phyloP scores from a whole-genome alignment of 176 grass and related monocot genomes.

The Cenchrus purpureus region DNA sequence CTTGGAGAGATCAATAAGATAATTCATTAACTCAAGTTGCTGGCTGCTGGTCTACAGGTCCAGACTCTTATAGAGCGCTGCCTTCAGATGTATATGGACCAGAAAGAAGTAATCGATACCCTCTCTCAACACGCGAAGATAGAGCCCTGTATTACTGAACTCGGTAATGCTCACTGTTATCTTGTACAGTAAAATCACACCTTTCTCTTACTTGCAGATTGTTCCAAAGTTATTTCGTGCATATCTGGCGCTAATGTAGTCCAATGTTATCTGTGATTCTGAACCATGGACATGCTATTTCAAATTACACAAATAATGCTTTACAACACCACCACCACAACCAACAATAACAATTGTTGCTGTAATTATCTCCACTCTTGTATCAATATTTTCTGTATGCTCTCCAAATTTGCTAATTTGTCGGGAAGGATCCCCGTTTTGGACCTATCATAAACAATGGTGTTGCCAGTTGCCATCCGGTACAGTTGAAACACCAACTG shows the following conservation, averaged over 20 bases:
- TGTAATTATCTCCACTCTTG: background rate
- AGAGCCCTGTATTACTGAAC: conserved; percentile 90
- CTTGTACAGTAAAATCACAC: background rate
- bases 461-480: background rate
- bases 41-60: conserved; percentile 52
- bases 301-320: background rate
- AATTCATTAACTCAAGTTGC: background rate
- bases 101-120: conserved; percentile 80
- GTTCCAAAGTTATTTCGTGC: background rate
- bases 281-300: background rate
- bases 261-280: background rate
- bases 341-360: background rate
- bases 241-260: background rate
- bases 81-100: conserved; percentile 87
- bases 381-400: background rate
- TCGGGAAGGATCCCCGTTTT: background rate
- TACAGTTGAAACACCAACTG: background rate
- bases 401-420: background rate
- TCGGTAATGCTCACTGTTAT: conserved; percentile 56
- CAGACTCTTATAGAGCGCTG: conserved; percentile 77
- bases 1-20: background rate
- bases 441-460: background rate
- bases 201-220: conserved; percentile 13
- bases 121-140: conserved; percentile 78
- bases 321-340: background rate